Conservation (phyloP, 2,329 filamentous ascomycete genomes). For the Botrytis paeoniae region DNA sequence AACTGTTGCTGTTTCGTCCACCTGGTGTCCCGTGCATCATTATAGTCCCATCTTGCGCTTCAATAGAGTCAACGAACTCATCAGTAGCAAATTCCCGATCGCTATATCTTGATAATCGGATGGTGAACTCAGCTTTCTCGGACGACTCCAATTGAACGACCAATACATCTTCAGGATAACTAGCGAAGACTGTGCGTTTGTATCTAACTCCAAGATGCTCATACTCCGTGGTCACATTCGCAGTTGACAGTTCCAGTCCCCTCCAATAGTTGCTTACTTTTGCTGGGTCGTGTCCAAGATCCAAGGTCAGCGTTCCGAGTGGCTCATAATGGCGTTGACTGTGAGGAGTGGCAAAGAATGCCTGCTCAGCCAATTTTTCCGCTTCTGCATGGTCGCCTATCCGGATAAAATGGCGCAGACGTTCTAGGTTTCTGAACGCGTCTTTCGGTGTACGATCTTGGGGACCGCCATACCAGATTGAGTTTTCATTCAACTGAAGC, state of each 20-base stretch:
- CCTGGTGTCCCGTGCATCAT: constrained; percentile 42
- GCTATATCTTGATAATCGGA: constrained; percentile 42
- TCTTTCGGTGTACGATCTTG: constrained; percentile 44
- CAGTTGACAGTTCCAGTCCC: constrained; percentile 41
- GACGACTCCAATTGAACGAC: constrained; percentile 36
- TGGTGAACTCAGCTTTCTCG: constrained; percentile 22
- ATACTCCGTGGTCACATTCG: constrained; percentile 40
- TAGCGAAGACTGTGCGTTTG: constrained; percentile 41
- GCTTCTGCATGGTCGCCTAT: constrained; percentile 42
- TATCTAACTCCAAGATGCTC: constrained; percentile 36
- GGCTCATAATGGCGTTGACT: constrained; percentile 49
- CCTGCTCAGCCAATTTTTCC: constrained; percentile 41
- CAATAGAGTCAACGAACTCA: constrained; percentile 43
- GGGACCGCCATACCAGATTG: constrained; percentile 46
- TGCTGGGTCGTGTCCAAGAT: constrained; percentile 40
- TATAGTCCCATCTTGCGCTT: constrained; percentile 36
- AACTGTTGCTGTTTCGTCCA: constrained; percentile 36
- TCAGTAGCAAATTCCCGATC: constrained; percentile 43
- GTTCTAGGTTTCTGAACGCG: constrained; percentile 40
- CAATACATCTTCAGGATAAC: constrained; percentile 42
- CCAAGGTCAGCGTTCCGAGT: constrained; percentile 40
- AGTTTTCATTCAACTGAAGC: constrained; percentile 48
- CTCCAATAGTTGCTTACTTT: constrained; percentile 27
- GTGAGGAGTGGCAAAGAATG: constrained; percentile 47
- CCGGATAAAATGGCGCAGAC: constrained; percentile 43